phyloP scores from a whole-genome alignment of 306 rosid species.

The Cucurbita argyrosperma region DNA sequence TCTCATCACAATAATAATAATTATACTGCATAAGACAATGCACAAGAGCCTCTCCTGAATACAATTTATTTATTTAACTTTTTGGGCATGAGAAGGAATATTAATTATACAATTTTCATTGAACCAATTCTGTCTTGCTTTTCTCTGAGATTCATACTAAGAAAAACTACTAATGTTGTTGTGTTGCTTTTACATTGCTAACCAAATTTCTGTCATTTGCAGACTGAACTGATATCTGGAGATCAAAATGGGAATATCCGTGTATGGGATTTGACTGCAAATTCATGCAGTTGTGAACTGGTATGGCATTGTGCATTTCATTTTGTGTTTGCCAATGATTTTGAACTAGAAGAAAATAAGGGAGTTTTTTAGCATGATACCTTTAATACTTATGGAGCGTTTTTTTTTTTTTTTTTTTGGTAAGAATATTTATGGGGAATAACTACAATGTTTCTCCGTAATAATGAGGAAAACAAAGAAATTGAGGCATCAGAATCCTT shows the following conservation, averaged over 20 bases:
- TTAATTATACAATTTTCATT: background rate
- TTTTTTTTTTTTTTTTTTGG: too few relatives aligned
- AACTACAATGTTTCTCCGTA: background rate
- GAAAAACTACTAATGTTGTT: background rate
- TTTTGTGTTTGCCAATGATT: background rate
- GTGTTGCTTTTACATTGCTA: background rate
- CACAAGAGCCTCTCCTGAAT: background rate
- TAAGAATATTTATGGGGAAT: background rate
- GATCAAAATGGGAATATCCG: conserved; percentile 98
- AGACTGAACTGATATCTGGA: conserved; percentile 97
- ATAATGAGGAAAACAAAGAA: background rate
- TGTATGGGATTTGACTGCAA: conserved; percentile 99
- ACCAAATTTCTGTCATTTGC: conserved; percentile 9
- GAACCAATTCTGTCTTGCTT: conserved; percentile 1
- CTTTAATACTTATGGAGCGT: background rate
- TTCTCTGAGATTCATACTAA: background rate
- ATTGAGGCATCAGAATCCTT: too few relatives aligned
- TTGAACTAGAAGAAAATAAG: background rate
- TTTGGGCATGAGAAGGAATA: background rate
- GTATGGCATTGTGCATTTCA: conserved; percentile 23
- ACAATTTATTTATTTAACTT: background rate
- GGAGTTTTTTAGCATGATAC: background rate
- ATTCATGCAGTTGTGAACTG: conserved; percentile 97
- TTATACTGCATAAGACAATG: background rate
- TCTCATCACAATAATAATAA: background rate